Conservation (phyloP, 805 yeast species). For the Wickerhamomyces xylosicus region DNA sequence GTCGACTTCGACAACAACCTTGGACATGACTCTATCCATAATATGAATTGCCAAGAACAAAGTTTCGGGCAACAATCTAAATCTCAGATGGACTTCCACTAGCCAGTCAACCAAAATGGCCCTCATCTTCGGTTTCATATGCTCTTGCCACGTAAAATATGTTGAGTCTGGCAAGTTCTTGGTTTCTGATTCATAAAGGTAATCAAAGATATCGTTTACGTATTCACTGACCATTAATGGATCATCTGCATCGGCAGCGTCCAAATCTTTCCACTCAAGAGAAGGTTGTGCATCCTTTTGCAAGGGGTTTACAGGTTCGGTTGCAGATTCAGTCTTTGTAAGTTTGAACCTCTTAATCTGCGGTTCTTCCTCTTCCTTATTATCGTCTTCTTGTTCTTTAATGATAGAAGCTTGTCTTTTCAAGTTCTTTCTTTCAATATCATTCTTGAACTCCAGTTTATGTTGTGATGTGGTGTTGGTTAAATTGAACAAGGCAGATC, state of each 20-base stretch:
- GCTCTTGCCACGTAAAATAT: constrained; percentile 53
- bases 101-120: constrained; percentile 90
- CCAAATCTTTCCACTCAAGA: constrained; percentile 38
- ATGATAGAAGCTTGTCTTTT: background rate
- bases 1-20: constrained; percentile 64
- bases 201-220: constrained; percentile 73
- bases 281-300: constrained; percentile 10
- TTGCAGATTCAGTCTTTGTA: constrained; percentile 37
- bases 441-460: constrained; percentile 1
- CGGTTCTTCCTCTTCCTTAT: background rate
- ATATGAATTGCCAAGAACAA: constrained; percentile 72
- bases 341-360: constrained; percentile 18
- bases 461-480: constrained; percentile 18
- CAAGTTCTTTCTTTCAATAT: background rate
- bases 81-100: constrained; percentile 78
- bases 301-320: constrained; percentile 30
- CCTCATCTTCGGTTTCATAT: constrained; percentile 73
- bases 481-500: constrained; percentile 19
- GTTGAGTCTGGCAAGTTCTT: constrained; percentile 63
- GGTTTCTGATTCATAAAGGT: constrained; percentile 57
- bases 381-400: background rate
- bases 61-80: constrained; percentile 79
- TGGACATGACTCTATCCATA: constrained; percentile 79
- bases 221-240: constrained; percentile 90
- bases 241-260: constrained; percentile 59